These are phyloP conservation scores for Ophiostoma quercus DNA, from an alignment of 2,329 filamentous ascomycete species.

Conservation along the genomic window DNA sequence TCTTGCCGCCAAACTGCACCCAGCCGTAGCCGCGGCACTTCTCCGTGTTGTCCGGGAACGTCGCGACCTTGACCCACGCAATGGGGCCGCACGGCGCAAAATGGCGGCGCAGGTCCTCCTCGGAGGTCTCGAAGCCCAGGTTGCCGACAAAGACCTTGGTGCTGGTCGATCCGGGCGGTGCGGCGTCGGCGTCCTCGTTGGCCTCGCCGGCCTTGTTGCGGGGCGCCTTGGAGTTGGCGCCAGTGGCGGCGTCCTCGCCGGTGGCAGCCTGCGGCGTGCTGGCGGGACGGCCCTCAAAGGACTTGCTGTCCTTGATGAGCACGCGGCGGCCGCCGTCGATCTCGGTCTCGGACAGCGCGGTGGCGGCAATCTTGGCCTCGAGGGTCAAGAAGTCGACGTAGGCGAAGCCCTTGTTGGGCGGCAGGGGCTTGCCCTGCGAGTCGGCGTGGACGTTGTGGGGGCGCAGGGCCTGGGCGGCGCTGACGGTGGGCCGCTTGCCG, in stretches of 20 bases:
- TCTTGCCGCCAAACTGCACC: conserved; percentile 68
- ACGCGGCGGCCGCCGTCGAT: conserved; percentile 71
- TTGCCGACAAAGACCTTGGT: conserved; percentile 91
- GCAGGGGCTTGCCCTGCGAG: conserved; percentile 36
- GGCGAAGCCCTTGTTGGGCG: conserved; percentile 81
- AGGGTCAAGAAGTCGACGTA: conserved; percentile 85
- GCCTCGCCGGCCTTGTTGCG: conserved; percentile 31
- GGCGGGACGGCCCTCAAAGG: conserved; percentile 75
- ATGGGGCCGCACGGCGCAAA: conserved; percentile 82
- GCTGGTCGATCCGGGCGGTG: conserved; percentile 44
- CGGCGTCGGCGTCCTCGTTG: conserved; percentile 30
- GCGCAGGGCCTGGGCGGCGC: conserved; percentile 1
- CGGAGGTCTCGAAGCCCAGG: conserved; percentile 72
- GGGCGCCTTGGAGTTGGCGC: conserved; percentile 20
- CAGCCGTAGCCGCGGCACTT: conserved; percentile 98
- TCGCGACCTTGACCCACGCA: conserved; percentile 79
- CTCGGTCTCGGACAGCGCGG: conserved; percentile 80
- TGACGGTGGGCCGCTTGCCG: conserved; percentile 31
- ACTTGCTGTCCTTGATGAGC: conserved; percentile 88
- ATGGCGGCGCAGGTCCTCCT: conserved; percentile 73
- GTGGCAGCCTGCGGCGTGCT: conserved; percentile 26
- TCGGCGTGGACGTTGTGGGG: conserved; percentile 29
- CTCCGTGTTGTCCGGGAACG: conserved; percentile 82
- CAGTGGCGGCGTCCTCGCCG: conserved; percentile 23
- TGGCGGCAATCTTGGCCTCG: conserved; percentile 65